phyloP scores from a whole-genome alignment of 805 yeast genomes.

The Lipomyces chichibuensis region DNA sequence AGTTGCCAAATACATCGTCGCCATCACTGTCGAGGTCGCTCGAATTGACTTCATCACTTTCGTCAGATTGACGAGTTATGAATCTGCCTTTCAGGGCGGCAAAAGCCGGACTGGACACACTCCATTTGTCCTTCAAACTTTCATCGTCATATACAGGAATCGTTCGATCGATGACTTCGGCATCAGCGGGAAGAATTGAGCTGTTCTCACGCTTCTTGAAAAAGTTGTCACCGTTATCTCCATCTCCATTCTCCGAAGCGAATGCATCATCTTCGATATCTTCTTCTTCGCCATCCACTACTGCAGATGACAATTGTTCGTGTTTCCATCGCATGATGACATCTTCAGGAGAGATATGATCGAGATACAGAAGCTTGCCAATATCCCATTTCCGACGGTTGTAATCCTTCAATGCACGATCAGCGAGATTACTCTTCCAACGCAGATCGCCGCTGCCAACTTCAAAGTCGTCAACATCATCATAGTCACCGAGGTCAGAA shows the following conservation, averaged over 20 bases:
- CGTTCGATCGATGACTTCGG: slow-evolving; percentile 29
- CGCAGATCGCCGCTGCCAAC: slow-evolving; percentile 37
- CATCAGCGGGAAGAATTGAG: slow-evolving; percentile 27
- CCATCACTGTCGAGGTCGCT: slow-evolving; percentile 56
- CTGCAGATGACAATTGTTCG: slow-evolving; percentile 46
- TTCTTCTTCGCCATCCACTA: slow-evolving; percentile 50
- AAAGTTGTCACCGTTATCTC: slow-evolving; percentile 37
- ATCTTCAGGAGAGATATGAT: slow-evolving; percentile 72
- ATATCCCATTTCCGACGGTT: slow-evolving; percentile 76
- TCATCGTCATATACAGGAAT: slow-evolving; percentile 31
- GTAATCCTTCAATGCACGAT: slow-evolving; percentile 63
- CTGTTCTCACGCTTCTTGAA: slow-evolving; percentile 43
- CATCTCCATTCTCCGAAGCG: slow-evolving; percentile 24
- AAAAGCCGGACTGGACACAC: slow-evolving; percentile 25
- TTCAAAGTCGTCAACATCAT: slow-evolving; percentile 48
- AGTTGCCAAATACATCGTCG: slow-evolving; percentile 52
- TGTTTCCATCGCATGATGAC: slow-evolving; percentile 73
- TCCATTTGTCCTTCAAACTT: slow-evolving; percentile 34
- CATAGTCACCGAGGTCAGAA: slow-evolving; percentile 50
- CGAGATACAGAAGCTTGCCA: slow-evolving; percentile 76
- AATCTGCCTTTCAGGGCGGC: slow-evolving; percentile 29
- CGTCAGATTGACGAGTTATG: slow-evolving; percentile 36
- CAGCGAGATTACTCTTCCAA: slow-evolving; percentile 44
- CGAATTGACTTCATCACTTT: slow-evolving; percentile 42
- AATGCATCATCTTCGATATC: slow-evolving; percentile 43